Base-by-base conservation (phyloP, 2,329 filamentous ascomycete species). In the Sporothrix euskadiensis region DNA sequence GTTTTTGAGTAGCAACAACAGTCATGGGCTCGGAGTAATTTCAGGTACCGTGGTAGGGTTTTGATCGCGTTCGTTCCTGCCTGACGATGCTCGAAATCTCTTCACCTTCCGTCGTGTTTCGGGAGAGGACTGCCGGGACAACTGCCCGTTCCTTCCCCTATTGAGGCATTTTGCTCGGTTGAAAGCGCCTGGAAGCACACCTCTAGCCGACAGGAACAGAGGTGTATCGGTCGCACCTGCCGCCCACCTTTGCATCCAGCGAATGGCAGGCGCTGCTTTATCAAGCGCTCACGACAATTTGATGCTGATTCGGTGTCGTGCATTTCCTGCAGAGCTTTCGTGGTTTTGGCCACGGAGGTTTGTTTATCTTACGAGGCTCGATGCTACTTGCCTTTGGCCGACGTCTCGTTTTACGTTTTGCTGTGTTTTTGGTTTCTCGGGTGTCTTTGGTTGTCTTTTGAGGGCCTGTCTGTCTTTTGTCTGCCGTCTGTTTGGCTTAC, bases 131-230 rank as follows among this genome's bases (percentile, higher is more conserved):
- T 73, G 41, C 72, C 74, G 71, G 69, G 54, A 71, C 57, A 72
- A 39, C 59, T 30, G 32, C n/a, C 57, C 59, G 56, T n/a, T 49
- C 26, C n/a, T 44, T 54, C 39, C 10, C 49, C 19, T 47, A 16
- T 69, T 74, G 73, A 73, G 73, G 73, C 73, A 75, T 74, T 75
- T 74, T 75, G 73, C 44, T 75, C 71, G 73, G 74, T 47, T 52
- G 59, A 66, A 70, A 56, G 52, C 61, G 10, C n/a, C 69, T 61
- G 30, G 41, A 39, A 9, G n/a, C 65, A 52, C 57, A 14, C n/a
- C 26, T 68, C 65, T 69, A 74, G 49, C 72, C 72, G 72, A 69
- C 47, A 61, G 12, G 3, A 65, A 22, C 47, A 69, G 65, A 69
- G 69, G 69, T 44, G 22, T 22, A 26, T 69, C 71, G 71, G 44